These are phyloP conservation scores for Verticillium isaacii DNA, from an alignment of 2,329 filamentous ascomycete species.

Conservation along the genomic window DNA sequence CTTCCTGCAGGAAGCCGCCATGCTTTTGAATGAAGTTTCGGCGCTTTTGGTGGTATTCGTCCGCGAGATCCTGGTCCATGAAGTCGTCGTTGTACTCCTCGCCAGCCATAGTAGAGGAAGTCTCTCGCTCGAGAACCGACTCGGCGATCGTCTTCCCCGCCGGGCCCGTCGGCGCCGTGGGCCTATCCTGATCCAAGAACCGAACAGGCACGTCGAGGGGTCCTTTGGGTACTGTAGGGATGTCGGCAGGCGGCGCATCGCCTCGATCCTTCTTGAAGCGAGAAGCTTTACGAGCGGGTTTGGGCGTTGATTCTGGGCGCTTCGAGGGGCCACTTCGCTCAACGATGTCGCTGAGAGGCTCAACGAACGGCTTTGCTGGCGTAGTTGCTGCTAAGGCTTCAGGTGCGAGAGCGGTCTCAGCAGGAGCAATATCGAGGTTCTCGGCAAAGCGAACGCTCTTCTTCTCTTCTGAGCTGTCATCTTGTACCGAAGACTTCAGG, in stretches of 20 bases:
- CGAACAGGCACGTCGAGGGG: constrained; percentile 38
- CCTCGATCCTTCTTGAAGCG: constrained; percentile 44
- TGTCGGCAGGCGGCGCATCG: constrained; percentile 9
- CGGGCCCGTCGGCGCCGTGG: constrained; percentile 41
- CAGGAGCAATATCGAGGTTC: constrained; percentile 63
- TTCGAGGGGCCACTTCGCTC: constrained; percentile 33
- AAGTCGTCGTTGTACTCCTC: constrained; percentile 51
- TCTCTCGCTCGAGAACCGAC: constrained; percentile 50
- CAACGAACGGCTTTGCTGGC: constrained; percentile 27
- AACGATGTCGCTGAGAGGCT: constrained; percentile 49
- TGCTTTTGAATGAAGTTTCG: constrained; percentile 79
- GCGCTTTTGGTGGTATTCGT: constrained; percentile 77
- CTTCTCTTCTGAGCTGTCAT: constrained; percentile 27
- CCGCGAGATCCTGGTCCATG: constrained; percentile 71
- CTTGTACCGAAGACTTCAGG: constrained; percentile 11
- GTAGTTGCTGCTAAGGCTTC: not conserved
- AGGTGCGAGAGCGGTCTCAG: constrained; percentile 19
- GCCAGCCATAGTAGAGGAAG: not conserved
- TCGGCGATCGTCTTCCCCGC: constrained; percentile 54
- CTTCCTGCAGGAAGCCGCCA: constrained; percentile 73
- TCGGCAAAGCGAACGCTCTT: constrained; percentile 82
- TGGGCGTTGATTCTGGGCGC: constrained; percentile 10
- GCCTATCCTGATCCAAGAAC: constrained; percentile 32
- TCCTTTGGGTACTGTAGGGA: constrained; percentile 25
- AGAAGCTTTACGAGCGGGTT: constrained; percentile 35